Base-by-base conservation (phyloP, 495 filamentous ascomycete species). In the Tuber borchii region DNA sequence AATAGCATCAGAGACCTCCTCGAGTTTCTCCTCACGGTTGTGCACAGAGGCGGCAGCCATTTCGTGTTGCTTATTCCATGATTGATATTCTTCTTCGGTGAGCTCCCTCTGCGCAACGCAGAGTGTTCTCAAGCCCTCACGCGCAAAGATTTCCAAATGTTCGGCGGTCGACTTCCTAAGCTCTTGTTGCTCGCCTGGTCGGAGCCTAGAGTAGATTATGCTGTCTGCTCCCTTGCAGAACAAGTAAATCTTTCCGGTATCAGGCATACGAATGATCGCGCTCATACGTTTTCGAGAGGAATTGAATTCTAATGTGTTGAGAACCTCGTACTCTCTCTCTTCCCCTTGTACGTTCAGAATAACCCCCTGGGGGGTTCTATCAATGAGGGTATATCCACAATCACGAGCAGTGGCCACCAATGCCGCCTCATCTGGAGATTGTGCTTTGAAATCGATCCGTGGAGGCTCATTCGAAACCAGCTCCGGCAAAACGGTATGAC, bases 161-260 rank as follows among this genome's bases (percentile, higher is more conserved):
- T 97, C 91, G 17, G 94, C 95, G 12, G 96, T 99, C 70, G 89
- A 86, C 74, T 87, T 88, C 70, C 96, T 88, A 31, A 99, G 89
- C 75, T 97, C 92, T 43, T 89, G 85, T 84, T 99, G 96, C 84
- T 95, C 90, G 40, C 95, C 94, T 71, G 87, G 89, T 83, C 89
- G 91, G 74, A 99, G 87, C 9, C 96, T 92, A 8, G 95, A 96
- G 84, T 97, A 99, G 79, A 99, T 98, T 74, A 98, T 90, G 81
- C 93, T 97, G 83, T 99, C 96, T 31, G 96, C 96, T 71, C 96
- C 96, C 84, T 99, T 99, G 86, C 96, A 99, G 83, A 96, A 97
- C 1, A 99, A 89, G 42, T 94, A 87, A 71, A 99, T 97, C 76
- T 88, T 90, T 51, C 94, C 94, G 71, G 81, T 82, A 82, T 97